Evolutionary conservation across 164 flowering plant species (phyloP), one percentile per base, ranked within the genome.

Genomic region (Akebia trifoliata): DNA sequence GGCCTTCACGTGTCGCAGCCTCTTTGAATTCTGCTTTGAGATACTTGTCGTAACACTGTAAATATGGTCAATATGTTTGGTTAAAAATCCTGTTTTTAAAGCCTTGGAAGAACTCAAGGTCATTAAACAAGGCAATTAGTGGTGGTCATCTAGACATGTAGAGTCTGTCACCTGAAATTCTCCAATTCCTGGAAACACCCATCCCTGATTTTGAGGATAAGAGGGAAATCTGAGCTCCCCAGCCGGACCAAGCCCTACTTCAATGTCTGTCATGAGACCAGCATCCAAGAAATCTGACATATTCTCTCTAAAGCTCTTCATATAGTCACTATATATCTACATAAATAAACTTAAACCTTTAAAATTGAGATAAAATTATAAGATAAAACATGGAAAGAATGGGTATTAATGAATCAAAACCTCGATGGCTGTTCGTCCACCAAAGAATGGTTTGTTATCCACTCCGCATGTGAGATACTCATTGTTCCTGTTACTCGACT

Each of bases 221-320:
- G 98, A 83, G 6, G 98, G 98, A 63, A 81, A 92, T 58, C 96
- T 73, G 12, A 92, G 79, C 76, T 92, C 95, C 31, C 98, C 96
- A 14, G 86, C 83, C 3, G 98, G 92, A 4, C 96, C 98, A 30
- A 88, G 80, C 29, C 98, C 96, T n/a, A 88, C 92, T 72, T 91
- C 95, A 60, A 88, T 78, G 54, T 88, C 96, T 6, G 67, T 55
- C 9, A 91, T 65, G 1, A 81, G 69, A 34, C 74, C 93, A 20
- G 73, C 60, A 22, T 79, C 87, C 44, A 88, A 38, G 37, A 83
- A 79, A 61, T 86, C 96, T 8, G 71, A 68, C 92, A 92, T 81
- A 64, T 69, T 75, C 58, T 86, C 83, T 72, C 81, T 84, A 64
- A 91, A 91, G 74, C 93, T 85, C 76, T 75, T 78, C 98, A 92